These are phyloP conservation scores for Adansonia rubrostipa DNA, from an alignment of 441 rosid genomes.

Conservation along the genomic window DNA sequence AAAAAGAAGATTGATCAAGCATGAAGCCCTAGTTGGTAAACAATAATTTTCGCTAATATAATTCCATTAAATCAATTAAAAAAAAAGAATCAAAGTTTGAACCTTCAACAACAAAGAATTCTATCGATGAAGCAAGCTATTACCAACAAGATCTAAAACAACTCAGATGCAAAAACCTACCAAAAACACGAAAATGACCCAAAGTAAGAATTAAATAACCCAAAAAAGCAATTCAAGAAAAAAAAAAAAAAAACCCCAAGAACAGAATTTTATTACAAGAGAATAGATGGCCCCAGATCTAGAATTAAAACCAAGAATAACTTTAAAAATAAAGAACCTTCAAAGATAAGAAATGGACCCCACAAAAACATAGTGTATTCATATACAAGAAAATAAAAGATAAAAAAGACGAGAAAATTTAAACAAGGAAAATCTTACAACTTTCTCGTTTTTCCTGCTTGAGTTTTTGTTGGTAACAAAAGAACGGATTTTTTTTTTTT, in stretches of 20 bases:
- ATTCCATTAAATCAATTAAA: neutral
- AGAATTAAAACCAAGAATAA: constrained; percentile 5
- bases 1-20: constrained; percentile 1
- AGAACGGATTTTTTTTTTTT: neutral
- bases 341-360: neutral
- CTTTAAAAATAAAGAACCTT: neutral
- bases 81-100: neutral
- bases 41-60: neutral
- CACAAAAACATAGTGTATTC: neutral
- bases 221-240: neutral
- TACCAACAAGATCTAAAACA: constrained; percentile 8
- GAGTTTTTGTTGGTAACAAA: neutral
- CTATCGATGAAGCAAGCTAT: neutral
- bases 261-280: neutral
- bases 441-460: neutral
- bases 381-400: neutral
- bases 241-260: neutral
- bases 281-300: constrained; percentile 18
- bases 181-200: neutral
- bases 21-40: neutral
- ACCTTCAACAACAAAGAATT: neutral
- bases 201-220: neutral
- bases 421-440: constrained; percentile 19
- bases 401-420: neutral
- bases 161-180: constrained; percentile 1